Evolutionary conservation across 306 rosid species (phyloP).

Genomic region (Malus sieversii): DNA sequence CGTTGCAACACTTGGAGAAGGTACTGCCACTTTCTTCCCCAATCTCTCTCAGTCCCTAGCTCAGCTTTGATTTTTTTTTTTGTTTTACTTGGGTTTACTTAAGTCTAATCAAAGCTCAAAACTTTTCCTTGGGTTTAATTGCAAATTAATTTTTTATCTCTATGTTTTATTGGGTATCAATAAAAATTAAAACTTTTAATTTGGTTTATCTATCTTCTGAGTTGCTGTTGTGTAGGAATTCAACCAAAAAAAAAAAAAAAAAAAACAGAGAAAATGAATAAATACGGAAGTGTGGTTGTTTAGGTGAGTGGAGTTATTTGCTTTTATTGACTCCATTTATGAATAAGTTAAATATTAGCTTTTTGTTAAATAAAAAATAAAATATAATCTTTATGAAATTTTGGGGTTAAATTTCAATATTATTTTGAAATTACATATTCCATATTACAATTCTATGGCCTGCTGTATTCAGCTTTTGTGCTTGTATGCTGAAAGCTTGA

Average conservation of each 20-base stretch:
- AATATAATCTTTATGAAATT: background rate
- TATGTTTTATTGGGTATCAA: background rate
- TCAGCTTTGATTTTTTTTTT: background rate
- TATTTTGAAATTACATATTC: background rate
- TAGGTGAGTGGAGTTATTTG: background rate
- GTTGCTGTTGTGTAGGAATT: background rate
- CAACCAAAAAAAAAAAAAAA: too few species aligned
- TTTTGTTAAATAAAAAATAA: background rate
- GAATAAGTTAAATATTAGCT: background rate
- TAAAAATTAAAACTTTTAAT: background rate
- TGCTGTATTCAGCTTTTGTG: background rate
- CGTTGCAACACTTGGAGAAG: background rate
- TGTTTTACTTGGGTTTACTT: background rate
- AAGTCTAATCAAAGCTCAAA: background rate
- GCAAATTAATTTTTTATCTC: background rate
- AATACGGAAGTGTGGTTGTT: background rate
- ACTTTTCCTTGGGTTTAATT: background rate
- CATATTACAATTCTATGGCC: background rate
- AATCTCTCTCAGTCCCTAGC: slow-evolving; percentile 3
- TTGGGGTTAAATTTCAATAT: background rate
- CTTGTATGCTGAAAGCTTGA: background rate
- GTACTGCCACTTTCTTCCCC: background rate
- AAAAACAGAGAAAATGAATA: too few species aligned
- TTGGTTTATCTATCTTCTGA: background rate
- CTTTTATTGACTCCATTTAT: background rate